These are phyloP conservation scores for Biancaea sappan DNA, from an alignment of 306 rosid species.

Conservation along the genomic window DNA sequence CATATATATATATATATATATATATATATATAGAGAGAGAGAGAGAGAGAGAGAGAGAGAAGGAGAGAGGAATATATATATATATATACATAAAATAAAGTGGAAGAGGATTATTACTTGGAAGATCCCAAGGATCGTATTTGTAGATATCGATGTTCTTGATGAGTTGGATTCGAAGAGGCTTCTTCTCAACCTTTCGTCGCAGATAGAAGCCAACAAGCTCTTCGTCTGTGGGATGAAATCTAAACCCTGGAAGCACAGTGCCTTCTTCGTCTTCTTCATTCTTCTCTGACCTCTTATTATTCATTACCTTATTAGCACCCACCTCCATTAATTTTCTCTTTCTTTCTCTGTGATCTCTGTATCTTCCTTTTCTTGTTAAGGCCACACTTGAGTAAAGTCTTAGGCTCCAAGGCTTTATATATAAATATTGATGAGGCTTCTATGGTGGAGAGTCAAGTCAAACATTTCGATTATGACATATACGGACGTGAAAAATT, in stretches of 20 bases:
- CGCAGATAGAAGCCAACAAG: conserved; percentile 84
- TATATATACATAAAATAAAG: no score
- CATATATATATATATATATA: neutral
- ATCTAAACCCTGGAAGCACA: conserved; percentile 87
- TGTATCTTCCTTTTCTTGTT: neutral
- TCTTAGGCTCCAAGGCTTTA: conserved; percentile 38
- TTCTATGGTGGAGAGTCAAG: conserved; percentile 38
- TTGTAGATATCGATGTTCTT: conserved; percentile 89
- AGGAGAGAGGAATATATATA: no score
- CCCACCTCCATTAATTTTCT: conserved; percentile 39
- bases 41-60: no score
- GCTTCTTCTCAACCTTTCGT: conserved; percentile 73
- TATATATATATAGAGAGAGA: neutral
- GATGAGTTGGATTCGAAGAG: conserved; percentile 72
- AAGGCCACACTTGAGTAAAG: neutral
- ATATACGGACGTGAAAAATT: neutral
- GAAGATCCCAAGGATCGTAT: conserved; percentile 99
- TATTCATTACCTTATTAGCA: neutral
- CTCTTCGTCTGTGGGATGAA: conserved; percentile 96
- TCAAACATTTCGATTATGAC: conserved; percentile 40
- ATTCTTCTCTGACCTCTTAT: neutral
- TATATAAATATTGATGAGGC: conserved; percentile 24
- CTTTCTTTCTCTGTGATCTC: neutral
- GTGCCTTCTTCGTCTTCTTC: conserved; percentile 7
- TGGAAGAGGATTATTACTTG: conserved; percentile 58